Percentiles rank a stretch among this genome's conserved stretches.
Evolutionary conservation across 805 yeast genomes (phyloP).

Genomic region (Yamadazyma takamatsuzukensis): DNA sequence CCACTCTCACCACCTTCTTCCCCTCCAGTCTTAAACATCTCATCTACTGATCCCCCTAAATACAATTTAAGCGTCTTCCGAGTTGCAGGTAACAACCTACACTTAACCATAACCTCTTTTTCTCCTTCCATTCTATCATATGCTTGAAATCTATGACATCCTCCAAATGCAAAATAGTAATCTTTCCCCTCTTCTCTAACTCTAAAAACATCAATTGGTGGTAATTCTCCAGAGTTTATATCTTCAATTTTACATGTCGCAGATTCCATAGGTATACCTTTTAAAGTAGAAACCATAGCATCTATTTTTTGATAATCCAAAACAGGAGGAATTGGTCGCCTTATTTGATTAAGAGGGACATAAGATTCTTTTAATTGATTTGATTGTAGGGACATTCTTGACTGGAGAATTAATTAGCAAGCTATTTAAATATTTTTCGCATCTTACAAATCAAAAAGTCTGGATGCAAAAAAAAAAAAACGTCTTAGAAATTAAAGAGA

Average conservation of each 20-base stretch:
- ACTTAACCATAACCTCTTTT: slow-evolving; percentile 49
- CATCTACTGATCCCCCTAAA: slow-evolving; percentile 65
- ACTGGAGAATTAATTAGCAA: too few relatives aligned
- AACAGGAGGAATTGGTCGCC: slow-evolving; percentile 84
- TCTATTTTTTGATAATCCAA: slow-evolving; percentile 70
- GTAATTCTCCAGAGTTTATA: slow-evolving; percentile 60
- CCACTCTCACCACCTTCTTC: neutral
- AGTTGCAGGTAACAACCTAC: slow-evolving; percentile 74
- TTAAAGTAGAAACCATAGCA: slow-evolving; percentile 70
- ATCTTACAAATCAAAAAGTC: too few relatives aligned
- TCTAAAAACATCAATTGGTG: slow-evolving; percentile 76
- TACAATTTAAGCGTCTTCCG: slow-evolving; percentile 63
- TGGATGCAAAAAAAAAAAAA: too few relatives aligned
- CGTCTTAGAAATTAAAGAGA: too few relatives aligned
- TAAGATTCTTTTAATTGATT: slow-evolving; percentile 50
- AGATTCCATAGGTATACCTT: slow-evolving; percentile 62
- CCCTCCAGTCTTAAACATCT: slow-evolving; percentile 29
- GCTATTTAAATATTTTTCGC: too few relatives aligned
- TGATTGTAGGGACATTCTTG: slow-evolving; percentile 73
- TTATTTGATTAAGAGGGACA: slow-evolving; percentile 64
- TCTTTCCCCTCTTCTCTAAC: slow-evolving; percentile 60
- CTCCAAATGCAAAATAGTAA: slow-evolving; percentile 82
- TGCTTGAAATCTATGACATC: slow-evolving; percentile 87
- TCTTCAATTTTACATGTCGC: slow-evolving; percentile 53
- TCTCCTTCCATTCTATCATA: slow-evolving; percentile 55